Evolutionary conservation across 805 yeast species (phyloP), one percentile per base, ranked within the genome.

Genomic region (Pichia scutulata): DNA sequence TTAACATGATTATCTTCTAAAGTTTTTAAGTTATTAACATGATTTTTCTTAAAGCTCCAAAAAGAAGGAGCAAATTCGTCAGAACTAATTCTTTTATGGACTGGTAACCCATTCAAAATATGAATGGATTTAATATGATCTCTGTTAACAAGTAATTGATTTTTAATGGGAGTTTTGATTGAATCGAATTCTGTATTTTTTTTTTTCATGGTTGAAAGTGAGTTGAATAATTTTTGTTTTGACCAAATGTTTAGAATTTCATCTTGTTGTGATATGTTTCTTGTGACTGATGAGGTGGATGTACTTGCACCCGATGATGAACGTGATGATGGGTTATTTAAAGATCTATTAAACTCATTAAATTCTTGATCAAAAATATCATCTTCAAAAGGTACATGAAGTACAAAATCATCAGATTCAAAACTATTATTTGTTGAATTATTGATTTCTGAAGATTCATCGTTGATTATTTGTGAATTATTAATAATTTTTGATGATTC

Each of bases 361-460:
- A 74, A 69, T 1, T 54, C 56, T 24, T 41, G 44, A 21, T 68
- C 62, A 54, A 63, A 65, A 45, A 71, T 68, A 52, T 68, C 69
- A 30, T 74, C 66, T 46, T 74, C 78, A 40, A 76, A 67, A 24
- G 80, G 74, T 12, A 59, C 56, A 16, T 59, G 55, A 12, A 64
- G 51, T 16, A 63, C 59, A 48, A 58, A 65, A 12, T 61, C 54
- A 25, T 55, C 54, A 6, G 65, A 50, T 2, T 40, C 46, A 44
- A 61, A 57, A 46, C 61, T 59, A 25, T 53, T 40, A 22, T 47
- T 46, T 4, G 47, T 36, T 1, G 75, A 39, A 10, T 36, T 26
- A 28, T 16, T 39, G 16, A 19, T 44, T 28, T 8, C 30, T 24
- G 25, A 16, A 10, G 42, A 24, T n/a, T 39, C 42, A 36, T 52